Evolutionary conservation across 306 rosid genomes (phyloP), one percentile per base, ranked within the genome.

Genomic region (Biancaea sappan): DNA sequence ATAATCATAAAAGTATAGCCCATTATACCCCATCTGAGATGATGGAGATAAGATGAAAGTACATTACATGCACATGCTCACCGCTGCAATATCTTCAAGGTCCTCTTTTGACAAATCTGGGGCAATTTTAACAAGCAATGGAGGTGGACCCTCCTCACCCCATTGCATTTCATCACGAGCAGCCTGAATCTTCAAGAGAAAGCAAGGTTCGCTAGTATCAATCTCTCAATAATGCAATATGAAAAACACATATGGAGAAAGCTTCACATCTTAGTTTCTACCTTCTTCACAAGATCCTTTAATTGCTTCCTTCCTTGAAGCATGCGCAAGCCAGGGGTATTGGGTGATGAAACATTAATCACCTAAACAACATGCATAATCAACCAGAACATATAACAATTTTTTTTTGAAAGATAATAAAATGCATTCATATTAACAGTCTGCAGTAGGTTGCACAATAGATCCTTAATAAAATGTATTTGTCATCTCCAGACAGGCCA

Each of bases 101-200:
- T 94, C 98, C 67, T 88, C 94, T 80, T 88, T 94, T 57, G 98
- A 94, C 89, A 94, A 85, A 84, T 94, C 98, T 4, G 97, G 98
- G 66, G 98, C 98, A 66, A 94, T 94, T 88, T 94, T 94, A 79
- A 94, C 98, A 37, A 94, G 91, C 91, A 94, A 85, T 1, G 98
- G 98, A 69, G 98, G 98, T 54, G 96, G 96, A 26, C 98, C 98
- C 86, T 94, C 98, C 79, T 94, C 98, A 31, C 96, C 98, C 98
- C 97, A 94, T 88, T 94, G 98, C 98, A 94, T 94, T 80, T 94
- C 98, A 82, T 94, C 95, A 63, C 98, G 92, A 73, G 98, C 97
- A 58, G 94, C 97, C 71, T 94, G 98, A 81, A 94, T 88, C 98
- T 94, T 69, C 64, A 86, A 15, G 52, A 75, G 52, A 78, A 61